Base-by-base conservation (phyloP, 169 alveolate genomes). In the Plasmodium chabaudi region DNA sequence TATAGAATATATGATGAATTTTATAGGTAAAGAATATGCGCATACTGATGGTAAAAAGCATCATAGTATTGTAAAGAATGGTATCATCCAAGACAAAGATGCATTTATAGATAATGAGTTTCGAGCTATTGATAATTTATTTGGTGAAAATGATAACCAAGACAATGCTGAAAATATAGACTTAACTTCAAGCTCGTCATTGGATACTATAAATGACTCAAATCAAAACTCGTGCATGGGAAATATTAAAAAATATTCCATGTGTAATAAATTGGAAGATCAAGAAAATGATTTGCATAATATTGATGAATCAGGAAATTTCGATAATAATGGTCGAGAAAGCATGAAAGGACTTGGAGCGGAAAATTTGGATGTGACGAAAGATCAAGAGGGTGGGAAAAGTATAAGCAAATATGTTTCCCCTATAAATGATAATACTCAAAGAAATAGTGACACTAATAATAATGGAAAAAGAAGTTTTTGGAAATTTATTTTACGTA, bases 401-500 rank as follows among this genome's bases (percentile, higher is more conserved):
- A 19, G 10, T 23, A 4, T 4, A 1, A 57, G 42, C 34, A 57
- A n/a, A 19, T 15, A 19, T 19, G 5, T n/a, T 15, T 42, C 25
- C 9, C 4, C 19, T 23, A 57, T 17, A 67, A 56, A 13, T 9
- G 15, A 15, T 47, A 67, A 25, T 53, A 17, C 12, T 15, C 53
- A 56, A 19, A 67, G 60, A 25, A 23, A 49, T 49, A 49, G 65
- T 19, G 21, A 82, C 2, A 23, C 19, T 51, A 15, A 56, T 44
- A 51, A 53, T 0, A 19, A 53, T 9, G 67, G 67, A 9, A 57
- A 17, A 57, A 82, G 68, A 13, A 46, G 65, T 3, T 82, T 82
- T 71, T 82, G 90, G 90, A 82, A 67, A 46, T 82, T 82, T 34
- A 67, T 82, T 39, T 57, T 67, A 25, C 42, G 42, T 3, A 34